These are phyloP conservation scores for Clohesyomyces aquaticus DNA, from an alignment of 495 filamentous ascomycete species.

Conservation along the genomic window DNA sequence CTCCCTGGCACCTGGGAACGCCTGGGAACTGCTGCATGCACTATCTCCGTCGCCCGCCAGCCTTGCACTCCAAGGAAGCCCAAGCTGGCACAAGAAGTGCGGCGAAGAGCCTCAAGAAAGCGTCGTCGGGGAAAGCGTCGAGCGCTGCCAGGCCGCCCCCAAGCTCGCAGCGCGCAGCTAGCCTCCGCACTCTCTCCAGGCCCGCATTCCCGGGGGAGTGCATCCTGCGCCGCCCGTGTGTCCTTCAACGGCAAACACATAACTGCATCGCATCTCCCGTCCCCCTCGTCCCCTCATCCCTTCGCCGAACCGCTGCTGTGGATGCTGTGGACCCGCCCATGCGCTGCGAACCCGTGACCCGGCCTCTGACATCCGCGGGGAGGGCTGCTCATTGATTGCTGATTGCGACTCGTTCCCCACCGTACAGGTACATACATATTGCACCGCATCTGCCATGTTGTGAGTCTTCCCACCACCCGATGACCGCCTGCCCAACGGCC, in stretches of 20 bases:
- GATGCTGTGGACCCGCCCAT: slow-evolving; percentile 3
- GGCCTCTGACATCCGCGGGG: slow-evolving; percentile 6
- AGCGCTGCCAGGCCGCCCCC: slow-evolving; percentile 3
- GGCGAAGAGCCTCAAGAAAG: not conserved
- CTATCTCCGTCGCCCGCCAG: not conserved
- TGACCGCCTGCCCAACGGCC: slow-evolving; percentile 5
- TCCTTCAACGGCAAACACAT: slow-evolving; percentile 2
- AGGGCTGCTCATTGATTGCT: slow-evolving; percentile 20
- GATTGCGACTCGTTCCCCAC: slow-evolving; percentile 9
- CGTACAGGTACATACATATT: too few species aligned
- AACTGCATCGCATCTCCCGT: not conserved
- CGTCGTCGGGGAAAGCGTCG: slow-evolving; percentile 2
- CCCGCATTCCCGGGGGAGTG: slow-evolving; percentile 7
- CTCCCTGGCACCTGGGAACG: not conserved
- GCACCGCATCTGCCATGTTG: slow-evolving; percentile 38
- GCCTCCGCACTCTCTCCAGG: slow-evolving; percentile 19
- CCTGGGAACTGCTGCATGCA: not conserved
- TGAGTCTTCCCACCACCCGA: slow-evolving; percentile 30
- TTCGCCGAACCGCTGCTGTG: slow-evolving; percentile 14
- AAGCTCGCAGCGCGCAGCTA: too few species aligned
- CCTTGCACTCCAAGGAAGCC: not conserved
- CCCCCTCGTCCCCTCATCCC: not conserved
- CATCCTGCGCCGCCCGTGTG: slow-evolving; percentile 9
- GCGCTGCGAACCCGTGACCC: slow-evolving; percentile 1
- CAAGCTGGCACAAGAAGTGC: not conserved